These are phyloP conservation scores for Vigna angularis DNA, from an alignment of 306 rosid genomes.

Conservation along the genomic window DNA sequence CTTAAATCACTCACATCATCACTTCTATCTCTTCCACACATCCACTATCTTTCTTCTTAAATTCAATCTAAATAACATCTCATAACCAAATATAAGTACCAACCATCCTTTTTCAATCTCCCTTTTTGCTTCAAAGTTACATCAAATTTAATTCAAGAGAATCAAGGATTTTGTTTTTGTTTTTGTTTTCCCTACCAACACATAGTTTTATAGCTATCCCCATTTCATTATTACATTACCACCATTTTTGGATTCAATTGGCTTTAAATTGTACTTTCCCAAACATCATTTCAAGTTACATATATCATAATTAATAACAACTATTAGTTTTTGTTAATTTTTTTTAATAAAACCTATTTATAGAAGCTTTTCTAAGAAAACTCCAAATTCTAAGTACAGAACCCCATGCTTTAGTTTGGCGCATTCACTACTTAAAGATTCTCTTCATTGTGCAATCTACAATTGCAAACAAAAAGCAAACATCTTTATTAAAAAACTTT, in stretches of 20 bases:
- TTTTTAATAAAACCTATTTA: not conserved
- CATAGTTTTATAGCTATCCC: not conserved
- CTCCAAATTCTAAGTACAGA: not conserved
- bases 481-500: too few species aligned
- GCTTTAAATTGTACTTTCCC: not conserved
- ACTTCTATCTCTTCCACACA: not conserved
- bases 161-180: not conserved
- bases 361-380: slow-evolving; percentile 1
- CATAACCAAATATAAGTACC: not conserved
- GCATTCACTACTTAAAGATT: not conserved
- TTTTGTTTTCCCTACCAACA: not conserved
- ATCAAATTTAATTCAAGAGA: not conserved
- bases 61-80: not conserved
- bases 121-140: not conserved
- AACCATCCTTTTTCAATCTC: not conserved
- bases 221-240: not conserved
- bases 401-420: not conserved
- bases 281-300: not conserved
- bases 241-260: not conserved
- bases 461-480: not conserved
- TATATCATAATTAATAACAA: not conserved
- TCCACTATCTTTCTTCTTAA: not conserved
- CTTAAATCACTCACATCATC: slow-evolving; percentile 15
- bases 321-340: not conserved
- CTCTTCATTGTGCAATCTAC: slow-evolving; percentile 18